Evolutionary conservation across 306 rosid species (phyloP), one percentile per base, ranked within the genome.

Genomic region (Rosa rugosa): DNA sequence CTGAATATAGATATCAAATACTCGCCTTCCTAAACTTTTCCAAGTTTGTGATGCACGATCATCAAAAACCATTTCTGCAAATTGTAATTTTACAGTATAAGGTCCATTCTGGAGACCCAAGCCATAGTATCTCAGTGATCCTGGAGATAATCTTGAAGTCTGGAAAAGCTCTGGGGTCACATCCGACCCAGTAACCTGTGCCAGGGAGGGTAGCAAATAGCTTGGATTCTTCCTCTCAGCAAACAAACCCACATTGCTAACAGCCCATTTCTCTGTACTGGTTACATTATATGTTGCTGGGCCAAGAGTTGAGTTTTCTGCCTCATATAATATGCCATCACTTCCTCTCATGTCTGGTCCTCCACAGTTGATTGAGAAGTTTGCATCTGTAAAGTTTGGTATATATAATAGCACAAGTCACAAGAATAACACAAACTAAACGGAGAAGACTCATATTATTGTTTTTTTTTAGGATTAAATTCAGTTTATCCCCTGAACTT

Each of bases 71-170:
- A 71, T 83, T 72, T 90, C 91, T 50, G 87, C 90, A 84, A 90
- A 90, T 49, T 84, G 90, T 63, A 90, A 85, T 5, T 80, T 84
- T 3, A 90, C 82, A 0, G 82, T 86, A 77, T 90, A 90, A 65
- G 46, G 82, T 45, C 91, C 91, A 77, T 90, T 88, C 75, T 77
- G 62, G 42, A 90, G 79, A 59, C 94, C 86, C 27, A 83, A 79
- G 54, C 83, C 91, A 51, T 90, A 90, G 73, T 87, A 90, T 72
- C 85, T 72, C 0, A 82, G 70, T 31, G 85, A 77, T 38, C 79
- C 81, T 9, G 79, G 46, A 25, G 81, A 66, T 75, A 82, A 1
- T 49, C 85, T 73, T 65, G 85, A 38, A 3, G 76, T 77, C 7
- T 82, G 75, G 67, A 56, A 82, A 42, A 82, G 64, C 75, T 54